Conservation (phyloP, 257 asterid genomes). For the Scutellaria minor region DNA sequence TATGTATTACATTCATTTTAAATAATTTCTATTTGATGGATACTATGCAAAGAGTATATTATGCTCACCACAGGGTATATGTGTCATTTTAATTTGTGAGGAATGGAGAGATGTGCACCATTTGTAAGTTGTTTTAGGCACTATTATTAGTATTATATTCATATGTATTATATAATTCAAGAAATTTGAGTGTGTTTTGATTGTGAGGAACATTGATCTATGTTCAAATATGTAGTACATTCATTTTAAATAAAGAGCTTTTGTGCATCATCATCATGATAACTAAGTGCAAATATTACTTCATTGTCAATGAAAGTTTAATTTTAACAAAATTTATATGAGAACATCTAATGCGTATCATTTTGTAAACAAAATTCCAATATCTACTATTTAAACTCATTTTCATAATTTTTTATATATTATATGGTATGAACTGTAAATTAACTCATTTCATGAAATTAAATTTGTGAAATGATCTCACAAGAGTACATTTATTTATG, state of each 20-base stretch:
- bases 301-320: neutral
- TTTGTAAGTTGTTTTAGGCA: neutral
- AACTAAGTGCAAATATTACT: neutral
- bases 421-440: no score
- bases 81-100: constrained; percentile 2
- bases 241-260: constrained; percentile 16
- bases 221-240: constrained; percentile 27
- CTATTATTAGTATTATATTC: constrained; percentile 1
- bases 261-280: neutral
- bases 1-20: constrained; percentile 21
- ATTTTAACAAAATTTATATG: no score
- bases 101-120: constrained; percentile 24
- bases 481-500: no score
- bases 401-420: no score
- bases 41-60: neutral
- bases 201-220: constrained; percentile 17
- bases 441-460: no score
- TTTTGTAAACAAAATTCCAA: no score
- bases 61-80: constrained; percentile 1
- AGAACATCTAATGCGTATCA: no score
- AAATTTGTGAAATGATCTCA: no score
- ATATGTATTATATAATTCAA: neutral
- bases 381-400: no score
- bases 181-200: constrained; percentile 12
- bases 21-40: constrained; percentile 52